A percentile compares a stretch with the other conserved stretches of the same genome.
phyloP scores from a whole-genome alignment of 305 asterid genomes.

The Fraxinus baroniana region DNA sequence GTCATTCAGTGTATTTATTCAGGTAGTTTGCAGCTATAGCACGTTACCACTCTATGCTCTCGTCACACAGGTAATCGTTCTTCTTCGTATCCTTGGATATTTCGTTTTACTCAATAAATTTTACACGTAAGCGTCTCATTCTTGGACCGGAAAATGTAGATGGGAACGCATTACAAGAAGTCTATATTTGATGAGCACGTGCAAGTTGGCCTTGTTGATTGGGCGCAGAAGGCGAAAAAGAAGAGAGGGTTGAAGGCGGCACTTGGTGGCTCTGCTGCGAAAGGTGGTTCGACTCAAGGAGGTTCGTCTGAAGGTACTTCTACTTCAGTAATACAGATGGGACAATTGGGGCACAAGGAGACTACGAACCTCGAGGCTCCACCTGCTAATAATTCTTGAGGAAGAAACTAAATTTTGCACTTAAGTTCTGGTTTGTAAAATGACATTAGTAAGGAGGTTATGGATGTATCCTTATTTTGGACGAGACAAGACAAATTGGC shows the following conservation, averaged over 20 bases:
- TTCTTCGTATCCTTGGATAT: not conserved
- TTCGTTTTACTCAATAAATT: not conserved
- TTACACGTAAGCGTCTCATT: not conserved
- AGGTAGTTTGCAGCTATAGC: conserved; percentile 91
- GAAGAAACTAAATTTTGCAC: not conserved
- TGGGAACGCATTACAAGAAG: conserved; percentile 93
- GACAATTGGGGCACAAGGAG: conserved; percentile 38
- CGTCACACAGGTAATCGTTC: conserved; percentile 73
- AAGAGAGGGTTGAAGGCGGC: conserved; percentile 54
- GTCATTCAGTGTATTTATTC: conserved; percentile 65
- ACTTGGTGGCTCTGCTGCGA: conserved; percentile 32
- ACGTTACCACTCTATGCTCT: conserved; percentile 87
- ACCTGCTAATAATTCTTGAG: conserved; percentile 24
- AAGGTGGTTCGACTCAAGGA: conserved; percentile 33
- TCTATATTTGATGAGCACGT: conserved; percentile 82
- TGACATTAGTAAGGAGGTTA: not conserved
- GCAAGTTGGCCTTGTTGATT: conserved; percentile 77
- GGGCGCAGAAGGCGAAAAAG: conserved; percentile 76
- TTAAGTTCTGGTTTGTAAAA: conserved; percentile 5
- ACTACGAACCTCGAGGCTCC: conserved; percentile 15
- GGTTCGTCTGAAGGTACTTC: conserved; percentile 31
- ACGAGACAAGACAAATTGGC: not conserved
- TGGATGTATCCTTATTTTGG: not conserved
- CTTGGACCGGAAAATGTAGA: conserved; percentile 37
- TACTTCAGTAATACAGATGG: conserved; percentile 48